Evolutionary conservation across 129 eudicot genomes (phyloP).

Genomic region (Flaveria ramosissima): DNA sequence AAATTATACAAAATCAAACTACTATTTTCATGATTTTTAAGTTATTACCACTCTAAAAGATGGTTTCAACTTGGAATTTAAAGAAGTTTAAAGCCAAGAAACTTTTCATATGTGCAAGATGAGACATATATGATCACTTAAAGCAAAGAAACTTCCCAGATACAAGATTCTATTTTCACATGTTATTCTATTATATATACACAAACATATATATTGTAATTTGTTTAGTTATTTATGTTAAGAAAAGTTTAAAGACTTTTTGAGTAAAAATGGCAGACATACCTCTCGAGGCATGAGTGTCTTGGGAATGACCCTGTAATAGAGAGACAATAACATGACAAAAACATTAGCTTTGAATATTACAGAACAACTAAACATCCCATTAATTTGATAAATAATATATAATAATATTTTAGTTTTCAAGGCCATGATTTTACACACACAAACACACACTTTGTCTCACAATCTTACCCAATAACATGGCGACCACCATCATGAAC

Average conservation of each 20-base stretch:
- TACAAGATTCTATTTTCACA: background rate
- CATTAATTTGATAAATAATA: slow-evolving; percentile 12
- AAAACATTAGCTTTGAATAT: slow-evolving; percentile 50
- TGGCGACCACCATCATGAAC: slow-evolving; percentile 99
- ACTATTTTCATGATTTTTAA: background rate
- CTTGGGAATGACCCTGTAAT: slow-evolving; percentile 98
- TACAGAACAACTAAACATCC: slow-evolving; percentile 18
- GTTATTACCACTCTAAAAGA: background rate
- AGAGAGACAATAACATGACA: slow-evolving; percentile 81
- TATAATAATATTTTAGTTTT: slow-evolving; percentile 29
- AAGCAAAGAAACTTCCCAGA: slow-evolving; percentile 6
- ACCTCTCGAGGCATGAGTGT: slow-evolving; percentile 99
- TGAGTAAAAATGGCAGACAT: slow-evolving; percentile 55
- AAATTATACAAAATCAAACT: background rate
- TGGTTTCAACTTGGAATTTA: background rate
- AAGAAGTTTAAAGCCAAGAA: slow-evolving; percentile 21
- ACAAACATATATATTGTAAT: background rate
- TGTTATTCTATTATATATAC: background rate
- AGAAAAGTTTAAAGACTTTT: slow-evolving; percentile 55
- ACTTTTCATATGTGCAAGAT: slow-evolving; percentile 15
- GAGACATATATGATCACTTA: background rate
- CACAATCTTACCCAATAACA: slow-evolving; percentile 79
- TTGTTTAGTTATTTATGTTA: slow-evolving; percentile 25
- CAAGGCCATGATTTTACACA: slow-evolving; percentile 30
- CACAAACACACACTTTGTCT: slow-evolving; percentile 28